Percentiles rank a stretch among this genome's conserved stretches.
phyloP scores from a whole-genome alignment of 78 protist species.

The Capsaspora owczarzaki region DNA sequence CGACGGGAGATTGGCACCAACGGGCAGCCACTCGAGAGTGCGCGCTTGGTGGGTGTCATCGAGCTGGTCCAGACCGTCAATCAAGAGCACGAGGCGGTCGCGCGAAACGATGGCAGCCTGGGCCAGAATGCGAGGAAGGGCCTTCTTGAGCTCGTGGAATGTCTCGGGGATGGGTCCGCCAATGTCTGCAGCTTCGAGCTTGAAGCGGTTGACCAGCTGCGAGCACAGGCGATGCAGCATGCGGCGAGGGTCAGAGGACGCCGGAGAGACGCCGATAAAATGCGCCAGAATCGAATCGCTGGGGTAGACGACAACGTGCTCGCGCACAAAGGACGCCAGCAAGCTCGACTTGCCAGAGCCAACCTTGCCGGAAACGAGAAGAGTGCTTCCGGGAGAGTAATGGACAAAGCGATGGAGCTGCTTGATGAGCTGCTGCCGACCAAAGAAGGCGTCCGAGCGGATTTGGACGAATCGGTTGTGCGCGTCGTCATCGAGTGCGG shows the following conservation, averaged over 20 bases:
- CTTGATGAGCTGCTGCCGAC: neutral
- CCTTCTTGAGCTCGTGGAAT: neutral
- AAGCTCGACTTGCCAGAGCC: slow-evolving; percentile 60
- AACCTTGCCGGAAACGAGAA: slow-evolving; percentile 40
- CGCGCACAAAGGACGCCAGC: slow-evolving; percentile 18
- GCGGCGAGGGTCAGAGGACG: slow-evolving; percentile 19
- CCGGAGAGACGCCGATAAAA: neutral
- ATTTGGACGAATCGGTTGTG: neutral
- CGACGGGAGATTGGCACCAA: neutral
- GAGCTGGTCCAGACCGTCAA: slow-evolving; percentile 60
- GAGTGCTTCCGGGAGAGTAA: neutral
- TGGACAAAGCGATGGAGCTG: neutral
- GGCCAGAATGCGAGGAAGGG: neutral
- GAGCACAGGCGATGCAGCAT: slow-evolving; percentile 11
- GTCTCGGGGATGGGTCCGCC: neutral
- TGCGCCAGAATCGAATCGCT: neutral
- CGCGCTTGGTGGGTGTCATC: slow-evolving; percentile 34
- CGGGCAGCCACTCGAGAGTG: slow-evolving; percentile 51
- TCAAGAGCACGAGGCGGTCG: slow-evolving; percentile 28
- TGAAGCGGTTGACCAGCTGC: slow-evolving; percentile 11
- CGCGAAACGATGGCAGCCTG: neutral
- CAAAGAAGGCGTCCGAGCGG: slow-evolving; percentile 2
- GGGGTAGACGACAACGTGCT: neutral
- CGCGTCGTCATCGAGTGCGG: neutral
- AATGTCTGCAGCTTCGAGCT: neutral